Evolutionary conservation across 2,329 filamentous ascomycete species (phyloP), one percentile per base, ranked within the genome.

Genomic region (Paecilomyces niveus): DNA sequence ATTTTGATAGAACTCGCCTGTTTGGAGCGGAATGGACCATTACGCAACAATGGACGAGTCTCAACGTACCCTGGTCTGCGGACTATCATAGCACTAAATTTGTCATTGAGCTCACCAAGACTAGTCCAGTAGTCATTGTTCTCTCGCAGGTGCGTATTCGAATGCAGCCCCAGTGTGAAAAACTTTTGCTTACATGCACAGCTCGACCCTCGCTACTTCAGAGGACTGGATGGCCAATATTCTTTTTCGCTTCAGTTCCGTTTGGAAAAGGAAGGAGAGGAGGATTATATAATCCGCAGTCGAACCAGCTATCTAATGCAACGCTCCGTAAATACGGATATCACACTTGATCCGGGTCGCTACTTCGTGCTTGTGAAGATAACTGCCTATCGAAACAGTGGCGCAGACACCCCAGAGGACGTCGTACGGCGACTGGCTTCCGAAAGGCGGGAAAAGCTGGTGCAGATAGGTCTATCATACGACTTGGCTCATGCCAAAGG

Each of bases 341-440:
- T 94, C 8, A 80, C 87, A 35, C 83, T 95, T 26, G 85, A 89
- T 21, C 82, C 87, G 0, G 90, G 90, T 10, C 85, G 83, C 51
- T 95, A 95, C 72, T 85, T 84, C 6, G 84, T 95, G 3, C 80
- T 90, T 22, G 82, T 93, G 71, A 91, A 89, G 69, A 82, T 94
- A 59, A 85, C 86, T 7, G 89, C 89, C 1, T 81, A 81, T 18
- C 83, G 87, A n/a, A 67, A 74, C 9, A 67, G 72, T 3, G 70
- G 80, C 26, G 74, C 81, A 8, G 73, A 77, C 0, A 79, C 82
- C 0, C 82, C 89, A 15, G 87, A 91, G 62, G 82, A 90, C 39
- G 85, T 89, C 1, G 83, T 93, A 24, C 82, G 84, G 54, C 78
- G 81, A 7, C 83, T 85, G 58, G 89, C 86, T 58, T 83, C 84